phyloP scores from a whole-genome alignment of 306 rosid genomes.

The Delonix regia region DNA sequence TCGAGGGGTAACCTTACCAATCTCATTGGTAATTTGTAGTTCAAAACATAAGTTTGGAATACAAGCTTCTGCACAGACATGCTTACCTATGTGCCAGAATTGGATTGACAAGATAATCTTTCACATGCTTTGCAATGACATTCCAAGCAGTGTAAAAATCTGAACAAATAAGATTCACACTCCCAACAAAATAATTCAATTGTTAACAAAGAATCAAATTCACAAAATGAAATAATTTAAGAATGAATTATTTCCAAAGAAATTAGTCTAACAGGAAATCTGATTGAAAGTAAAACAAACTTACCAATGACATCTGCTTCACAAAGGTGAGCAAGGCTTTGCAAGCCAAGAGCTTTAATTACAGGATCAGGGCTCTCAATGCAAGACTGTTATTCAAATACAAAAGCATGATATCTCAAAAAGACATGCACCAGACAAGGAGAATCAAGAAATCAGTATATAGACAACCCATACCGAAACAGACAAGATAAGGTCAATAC shows the following conservation, averaged over 20 bases:
- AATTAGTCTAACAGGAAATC: not conserved
- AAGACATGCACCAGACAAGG: conserved; percentile 36
- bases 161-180: conserved; percentile 40
- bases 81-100: conserved; percentile 73
- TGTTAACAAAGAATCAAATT: conserved; percentile 22
- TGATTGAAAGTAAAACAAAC: conserved; percentile 7
- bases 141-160: conserved; percentile 99
- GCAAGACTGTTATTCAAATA: conserved; percentile 67
- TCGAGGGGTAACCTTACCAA: conserved; percentile 17
- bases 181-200: conserved; percentile 34
- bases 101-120: conserved; percentile 58
- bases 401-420: conserved; percentile 35
- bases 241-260: conserved; percentile 12
- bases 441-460: conserved; percentile 32
- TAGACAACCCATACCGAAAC: conserved; percentile 69
- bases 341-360: conserved; percentile 85
- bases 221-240: conserved; percentile 26
- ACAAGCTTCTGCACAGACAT: conserved; percentile 27
- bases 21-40: conserved; percentile 31
- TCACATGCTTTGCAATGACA: conserved; percentile 72
- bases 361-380: conserved; percentile 79
- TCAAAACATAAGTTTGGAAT: conserved; percentile 24
- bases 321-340: conserved; percentile 95
- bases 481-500: conserved; percentile 91
- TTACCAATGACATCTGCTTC: conserved; percentile 93